Evolutionary conservation across 2,329 filamentous ascomycete species (phyloP), one percentile per base, ranked within the genome.

Genomic region (Sarocladium strictum): DNA sequence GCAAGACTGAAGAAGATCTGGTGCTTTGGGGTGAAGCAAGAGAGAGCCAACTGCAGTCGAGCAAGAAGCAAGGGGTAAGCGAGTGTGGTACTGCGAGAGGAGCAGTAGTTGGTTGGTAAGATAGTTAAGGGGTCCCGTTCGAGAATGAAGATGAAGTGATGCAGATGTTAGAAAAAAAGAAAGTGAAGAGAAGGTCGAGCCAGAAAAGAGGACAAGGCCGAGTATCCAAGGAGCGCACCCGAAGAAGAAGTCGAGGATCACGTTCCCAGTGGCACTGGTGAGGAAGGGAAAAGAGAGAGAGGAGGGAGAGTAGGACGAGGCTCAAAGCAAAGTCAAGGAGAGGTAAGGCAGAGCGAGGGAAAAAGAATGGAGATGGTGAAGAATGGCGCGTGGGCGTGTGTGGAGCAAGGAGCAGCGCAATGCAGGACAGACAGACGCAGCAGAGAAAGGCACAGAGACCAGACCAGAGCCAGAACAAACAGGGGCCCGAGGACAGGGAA

Each of bases 301-400:
- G 27, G 47, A 19, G 21, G 24, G 24, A 21, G 17, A 17, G 15
- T 21, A 11, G 35, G 47, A 29, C 33, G 47, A 19, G 15, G 19
- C 47, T 19, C 21, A 17, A 26, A 51, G 23, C 27, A 21, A 6
- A 23, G 47, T 3, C 14, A 33, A 51, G 47, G 27, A 11, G 14
- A 35, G 47, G 15, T 27, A 51, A 49, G 43, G 43, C 43, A 29
- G 43, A 27, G 23, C 17, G 29, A 51, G 27, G 47, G 47, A 51
- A 51, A 51, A 51, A 51, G 47, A 51, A 51, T 51, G 47, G 47
- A 35, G 47, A 51, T 51, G 27, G 27, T 51, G 47, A 51, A 51
- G 47, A 51, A 51, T 19, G 47, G 47, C 47, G 47, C 27, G 27
- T 33, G 47, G 27, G 47, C 47, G 47, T 35, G 47, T 51, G 47